Evolutionary conservation across 768 basidiomycete genomes (phyloP).

Genomic region (Gymnopilus junonius): DNA sequence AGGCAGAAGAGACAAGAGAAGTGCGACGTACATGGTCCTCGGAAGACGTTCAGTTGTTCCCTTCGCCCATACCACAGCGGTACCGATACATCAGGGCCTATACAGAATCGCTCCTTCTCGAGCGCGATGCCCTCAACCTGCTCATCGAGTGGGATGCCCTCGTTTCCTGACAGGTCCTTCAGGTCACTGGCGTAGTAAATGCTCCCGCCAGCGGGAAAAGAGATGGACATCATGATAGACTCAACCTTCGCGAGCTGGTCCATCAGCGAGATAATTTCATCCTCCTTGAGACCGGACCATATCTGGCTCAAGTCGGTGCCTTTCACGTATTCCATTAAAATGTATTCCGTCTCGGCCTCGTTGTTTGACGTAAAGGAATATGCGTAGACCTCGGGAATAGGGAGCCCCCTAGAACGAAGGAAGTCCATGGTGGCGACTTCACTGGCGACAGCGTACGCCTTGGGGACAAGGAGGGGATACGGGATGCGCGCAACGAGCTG

Average conservation of each 20-base stretch:
- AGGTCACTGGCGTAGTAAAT: slow-evolving; percentile 45
- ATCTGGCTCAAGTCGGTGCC: slow-evolving; percentile 38
- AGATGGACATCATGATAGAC: slow-evolving; percentile 43
- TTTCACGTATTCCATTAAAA: slow-evolving; percentile 39
- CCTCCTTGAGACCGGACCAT: slow-evolving; percentile 34
- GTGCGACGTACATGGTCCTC: slow-evolving; percentile 55
- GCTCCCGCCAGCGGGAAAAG: slow-evolving; percentile 49
- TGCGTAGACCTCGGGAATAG: slow-evolving; percentile 34
- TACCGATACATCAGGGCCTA: slow-evolving; percentile 32
- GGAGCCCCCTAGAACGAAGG: slow-evolving; percentile 32
- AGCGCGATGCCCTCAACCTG: slow-evolving; percentile 5
- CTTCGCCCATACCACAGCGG: slow-evolving; percentile 45
- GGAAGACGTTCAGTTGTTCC: slow-evolving; percentile 47
- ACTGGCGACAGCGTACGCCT: slow-evolving; percentile 34
- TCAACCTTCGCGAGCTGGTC: slow-evolving; percentile 43
- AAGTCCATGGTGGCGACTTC: slow-evolving; percentile 42
- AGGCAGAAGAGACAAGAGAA: slow-evolving; percentile 31
- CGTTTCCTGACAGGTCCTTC: slow-evolving; percentile 33
- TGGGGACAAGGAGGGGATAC: slow-evolving; percentile 31
- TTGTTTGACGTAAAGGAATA: slow-evolving; percentile 32
- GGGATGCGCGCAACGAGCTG: slow-evolving; percentile 41
- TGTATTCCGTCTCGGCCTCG: slow-evolving; percentile 36
- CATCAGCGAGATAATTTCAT: slow-evolving; percentile 37
- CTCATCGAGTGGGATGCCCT: slow-evolving; percentile 29
- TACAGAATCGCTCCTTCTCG: slow-evolving; percentile 33